Base-by-base conservation (phyloP, 2,329 filamentous ascomycete genomes). In the Diaporthe sp. region DNA sequence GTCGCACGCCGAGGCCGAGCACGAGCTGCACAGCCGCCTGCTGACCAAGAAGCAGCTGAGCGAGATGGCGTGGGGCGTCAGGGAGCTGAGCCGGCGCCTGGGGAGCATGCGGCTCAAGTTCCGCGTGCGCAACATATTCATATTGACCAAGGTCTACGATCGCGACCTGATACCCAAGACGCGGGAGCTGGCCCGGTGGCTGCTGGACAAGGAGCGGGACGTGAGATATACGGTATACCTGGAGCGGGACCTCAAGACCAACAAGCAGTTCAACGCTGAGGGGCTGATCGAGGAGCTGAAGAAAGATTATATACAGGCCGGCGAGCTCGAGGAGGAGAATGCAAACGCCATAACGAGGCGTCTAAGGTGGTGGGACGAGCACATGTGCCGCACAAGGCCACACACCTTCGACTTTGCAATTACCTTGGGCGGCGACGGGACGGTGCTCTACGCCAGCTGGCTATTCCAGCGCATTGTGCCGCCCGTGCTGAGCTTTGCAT, bases 11-110 rank as follows among this genome's bases (percentile, higher is more conserved):
- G 73, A 80, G 37, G 79, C 82, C 44, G 74, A 80, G 31, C 79
- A 83, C 44, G 79, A 76, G 9, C 79, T 89, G 57, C 89, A 90
- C 80, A 92, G 89, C 76, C 90, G 96, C n/a, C 90, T 98, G 68
- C 88, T 98, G 79, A 98, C 96, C 1, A 98, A 98, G 87, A 95
- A 94, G 83, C 95, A 99, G 84, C 88, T 99, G 57, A 95, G 94
- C 19, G 97, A 98, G 80, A 98, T 99, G 96, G 96, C 96, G 0
- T 96, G 96, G 92, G 96, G 96, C 37, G 97, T 98, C 75, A 90
- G 97, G 65, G 95, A 98, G 84, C 87, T 99, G 75, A 96, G 94
- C 42, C 94, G 98, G 81, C 93, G 94, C 76, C 86, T 98, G 76
- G 94, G 95, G 71, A 95, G 92, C 83, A 92, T 98, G 82, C 91